Base-by-base conservation (phyloP, 1,284 basidiomycete species). In the Peniophora sp. region DNA sequence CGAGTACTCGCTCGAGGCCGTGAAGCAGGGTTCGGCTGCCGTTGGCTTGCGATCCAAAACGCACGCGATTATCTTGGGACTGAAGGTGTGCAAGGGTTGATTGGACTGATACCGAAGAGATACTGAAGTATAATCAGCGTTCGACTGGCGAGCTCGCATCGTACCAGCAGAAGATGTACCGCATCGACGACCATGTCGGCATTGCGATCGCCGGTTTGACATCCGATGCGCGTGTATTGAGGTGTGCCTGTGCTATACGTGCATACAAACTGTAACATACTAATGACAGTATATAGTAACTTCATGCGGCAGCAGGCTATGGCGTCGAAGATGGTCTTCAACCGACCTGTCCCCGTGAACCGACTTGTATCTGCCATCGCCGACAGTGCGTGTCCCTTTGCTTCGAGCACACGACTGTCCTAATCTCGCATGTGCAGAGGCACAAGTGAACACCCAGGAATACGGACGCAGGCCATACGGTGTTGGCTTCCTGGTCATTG, bases 221-320 rank as follows among this genome's bases (percentile, higher is more conserved):
- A 8, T 95, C 91, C 49, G 97, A 99, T 74, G 97, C 97, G 49
- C 87, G 97, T 67, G 97, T 99, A 0, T 69, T 98, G 59, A 95
- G 92, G 93, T 95, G 62, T 43, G 71, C n/a, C n/a, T 59, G 17
- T n/a, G 46, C 22, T 27, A 20, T 52, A 16, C 53, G 2, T 48
- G 19, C 54, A 20, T 46, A 41, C 55, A 6, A 41, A n/a, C n/a
- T 41, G 38, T 17, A 5, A 6, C n/a, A 41, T 41, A 8, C 38
- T 41, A n/a, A 41, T 8, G 5, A n/a, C 16, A 5, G 8, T 5
- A 6, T 41, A 8, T 58, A 97, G 94, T 65, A 98, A 99, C 73
- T 98, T 96, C 68, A 99, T 99, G 97, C 83, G 97, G 36, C 97
- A 98, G 70, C 92, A 99, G 71, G 95, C 97, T 43, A 95, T 99